Conservation (phyloP, 805 yeast genomes). For the Starmerella potacharoeniae region DNA sequence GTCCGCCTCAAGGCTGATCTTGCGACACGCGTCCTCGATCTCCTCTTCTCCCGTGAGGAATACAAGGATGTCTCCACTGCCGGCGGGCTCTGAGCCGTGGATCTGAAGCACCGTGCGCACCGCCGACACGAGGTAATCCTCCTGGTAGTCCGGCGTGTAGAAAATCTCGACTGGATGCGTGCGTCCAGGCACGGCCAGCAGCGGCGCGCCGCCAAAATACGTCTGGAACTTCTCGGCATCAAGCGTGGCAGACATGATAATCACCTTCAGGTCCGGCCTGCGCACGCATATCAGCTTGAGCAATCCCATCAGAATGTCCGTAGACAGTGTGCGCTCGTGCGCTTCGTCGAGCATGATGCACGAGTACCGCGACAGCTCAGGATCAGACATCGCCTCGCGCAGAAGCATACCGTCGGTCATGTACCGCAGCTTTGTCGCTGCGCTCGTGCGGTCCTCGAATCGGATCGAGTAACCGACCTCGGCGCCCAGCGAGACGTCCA, state of each 20-base stretch:
- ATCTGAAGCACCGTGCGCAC: slow-evolving; percentile 91
- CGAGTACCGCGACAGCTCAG: slow-evolving; percentile 63
- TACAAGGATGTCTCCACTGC: slow-evolving; percentile 25
- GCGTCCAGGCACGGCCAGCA: slow-evolving; percentile 94
- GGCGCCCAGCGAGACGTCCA: slow-evolving; percentile 85
- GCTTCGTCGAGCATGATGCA: slow-evolving; percentile 95
- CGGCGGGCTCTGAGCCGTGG: slow-evolving; percentile 45
- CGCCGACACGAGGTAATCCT: slow-evolving; percentile 90
- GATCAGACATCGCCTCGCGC: slow-evolving; percentile 97
- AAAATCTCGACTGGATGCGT: slow-evolving; percentile 95
- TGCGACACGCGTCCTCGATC: slow-evolving; percentile 91
- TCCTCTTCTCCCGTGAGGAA: slow-evolving; percentile 58
- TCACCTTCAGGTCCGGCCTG: slow-evolving; percentile 80
- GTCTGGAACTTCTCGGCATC: slow-evolving; percentile 92
- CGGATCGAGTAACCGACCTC: slow-evolving; percentile 94
- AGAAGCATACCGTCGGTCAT: slow-evolving; percentile 99
- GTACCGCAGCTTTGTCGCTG: slow-evolving; percentile 75
- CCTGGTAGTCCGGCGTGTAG: slow-evolving; percentile 92
- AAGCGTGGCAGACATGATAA: slow-evolving; percentile 94
- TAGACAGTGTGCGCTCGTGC: slow-evolving; percentile 92
- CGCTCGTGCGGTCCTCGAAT: slow-evolving; percentile 78
- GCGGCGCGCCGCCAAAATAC: slow-evolving; percentile 84
- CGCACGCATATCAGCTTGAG: slow-evolving; percentile 68
- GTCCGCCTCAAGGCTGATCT: slow-evolving; percentile 78
- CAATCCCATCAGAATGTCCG: slow-evolving; percentile 93